Evolutionary conservation across 805 yeast species (phyloP), one percentile per base, ranked within the genome.

Genomic region (Candida lessepsii): DNA sequence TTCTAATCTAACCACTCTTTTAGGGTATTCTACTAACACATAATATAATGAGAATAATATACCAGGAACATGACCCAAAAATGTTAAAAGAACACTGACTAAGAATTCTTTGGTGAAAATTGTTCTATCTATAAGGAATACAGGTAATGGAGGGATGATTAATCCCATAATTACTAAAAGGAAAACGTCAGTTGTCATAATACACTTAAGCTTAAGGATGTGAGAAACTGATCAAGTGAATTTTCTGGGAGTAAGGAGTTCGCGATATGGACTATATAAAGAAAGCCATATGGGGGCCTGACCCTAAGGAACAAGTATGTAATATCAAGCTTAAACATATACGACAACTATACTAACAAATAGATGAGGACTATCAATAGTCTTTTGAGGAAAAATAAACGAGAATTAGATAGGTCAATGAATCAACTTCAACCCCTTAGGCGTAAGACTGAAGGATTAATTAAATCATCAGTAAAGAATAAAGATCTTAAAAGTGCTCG

Each of bases 231-330:
- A n/a, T n/a, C n/a, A n/a, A n/a, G n/a, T n/a, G n/a, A n/a, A n/a
- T n/a, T n/a, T n/a, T n/a, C n/a, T n/a, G 9, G 24, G 6, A n/a
- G 17, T 24, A 5, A 24, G n/a, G 10, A 24, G 5, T 11, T 24
- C 30, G 30, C 30, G 30, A 14, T 28, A 91, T 91, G 98, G 88
- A 91, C 57, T 83, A 73, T 58, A 60, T 91, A 24, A 90, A 87
- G 65, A 81, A 83, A 57, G 86, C 90, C 3, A 82, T 91, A 27
- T 91, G 95, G 84, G 99, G 99, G 0, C 97, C 98, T 0, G 96
- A 90, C 57, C 96, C 97, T 29, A 83, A 83, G 54, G 98, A 87
- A 54, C 95, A 84, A 54, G 81, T 73, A 60, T 36, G 77, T 67
- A 9, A 17, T 13, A 26, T 11, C 10, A 11, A 26, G n/a, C 13